Base-by-base conservation (phyloP, 2,329 filamentous ascomycete species). In the Aspergillus sp. region DNA sequence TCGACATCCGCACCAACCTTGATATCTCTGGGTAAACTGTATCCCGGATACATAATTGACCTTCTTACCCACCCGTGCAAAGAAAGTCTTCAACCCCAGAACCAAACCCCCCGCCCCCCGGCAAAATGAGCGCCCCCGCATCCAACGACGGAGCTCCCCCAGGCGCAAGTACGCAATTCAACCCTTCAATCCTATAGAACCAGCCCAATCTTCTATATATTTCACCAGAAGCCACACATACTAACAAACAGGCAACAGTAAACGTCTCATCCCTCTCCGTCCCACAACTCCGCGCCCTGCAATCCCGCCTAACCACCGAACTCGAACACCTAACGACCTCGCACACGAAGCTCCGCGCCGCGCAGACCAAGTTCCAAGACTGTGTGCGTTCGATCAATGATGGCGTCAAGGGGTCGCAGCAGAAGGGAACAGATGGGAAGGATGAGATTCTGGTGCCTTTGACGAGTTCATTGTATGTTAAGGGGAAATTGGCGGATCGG, bases 271-370 rank as follows among this genome's bases (percentile, higher is more conserved):
- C 80, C 52, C 85, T 98, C 61, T 86, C 85, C 60, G 78, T 85
- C 22, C 87, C 88, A 57, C 91, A 96, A 72, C 86, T 98, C 57
- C 85, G 83, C 58, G 83, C 89, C 60, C 85, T 98, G 58, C 96
- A 98, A 77, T 90, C 93, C 69, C 91, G 96, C 69, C 85, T 98
- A 57, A 91, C 95, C 68, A 85, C 93, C 62, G 93, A 98, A 72
- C 85, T 98, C 56, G 89, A 95, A 67, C 91, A 97, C 74, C 82
- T 98, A 57, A 94, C 89, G 2, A 81, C 77, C 49, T 97, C 93
- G 7, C 95, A 95, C 74, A 79, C 86, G 44, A 93, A 95, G 67
- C 82, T 98, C 1, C 88, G 90, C 55, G 84, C 85, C 45, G 93
- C 93, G 2, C 93, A 97, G 68, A 79, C 82, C 46, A 95, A 94